A percentile compares a stretch with the other conserved stretches of the same genome.
phyloP scores from a whole-genome alignment of 1,284 basidiomycete species.

The Coniferiporia sulphurascens region DNA sequence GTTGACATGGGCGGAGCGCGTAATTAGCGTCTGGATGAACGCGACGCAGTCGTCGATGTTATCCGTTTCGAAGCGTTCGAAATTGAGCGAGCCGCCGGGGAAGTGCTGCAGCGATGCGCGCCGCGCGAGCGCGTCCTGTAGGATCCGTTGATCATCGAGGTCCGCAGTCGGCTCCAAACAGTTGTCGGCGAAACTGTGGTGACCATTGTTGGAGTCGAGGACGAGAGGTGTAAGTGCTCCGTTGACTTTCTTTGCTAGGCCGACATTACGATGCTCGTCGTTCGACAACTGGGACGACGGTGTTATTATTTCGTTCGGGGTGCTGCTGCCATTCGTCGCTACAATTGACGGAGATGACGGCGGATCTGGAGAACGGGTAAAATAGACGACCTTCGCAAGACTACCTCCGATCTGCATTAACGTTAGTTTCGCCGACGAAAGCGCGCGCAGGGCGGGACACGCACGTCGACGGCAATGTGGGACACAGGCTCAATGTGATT shows the following conservation, averaged over 20 bases:
- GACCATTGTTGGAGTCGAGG: conserved; percentile 44
- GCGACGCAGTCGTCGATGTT: conserved; percentile 82
- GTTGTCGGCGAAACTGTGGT: conserved; percentile 18
- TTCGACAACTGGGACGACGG: conserved; percentile 43
- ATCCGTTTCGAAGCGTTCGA: conserved; percentile 95
- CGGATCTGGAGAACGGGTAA: conserved; percentile 84
- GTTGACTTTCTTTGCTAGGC: conserved; percentile 34
- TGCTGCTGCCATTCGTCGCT: conserved; percentile 52
- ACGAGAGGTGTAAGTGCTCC: conserved; percentile 82
- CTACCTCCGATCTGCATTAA: conserved; percentile 85
- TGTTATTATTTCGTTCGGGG: conserved; percentile 41
- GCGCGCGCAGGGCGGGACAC: conserved; percentile 31
- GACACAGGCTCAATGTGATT: conserved; percentile 97
- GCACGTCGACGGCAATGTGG: conserved; percentile 91
- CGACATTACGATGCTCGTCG: conserved; percentile 31
- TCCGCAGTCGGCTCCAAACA: neutral
- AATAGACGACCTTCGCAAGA: conserved; percentile 97
- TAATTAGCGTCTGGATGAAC: conserved; percentile 88
- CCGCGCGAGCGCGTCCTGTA: conserved; percentile 64
- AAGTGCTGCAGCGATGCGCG: conserved; percentile 74
- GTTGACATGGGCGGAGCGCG: conserved; percentile 84
- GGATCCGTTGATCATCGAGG: conserved; percentile 24
- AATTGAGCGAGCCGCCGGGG: conserved; percentile 96
- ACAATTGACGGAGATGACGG: conserved; percentile 62
- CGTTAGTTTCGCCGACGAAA: conserved; percentile 6